phyloP scores from a whole-genome alignment of 805 yeast species.

The Candida patagonica region DNA sequence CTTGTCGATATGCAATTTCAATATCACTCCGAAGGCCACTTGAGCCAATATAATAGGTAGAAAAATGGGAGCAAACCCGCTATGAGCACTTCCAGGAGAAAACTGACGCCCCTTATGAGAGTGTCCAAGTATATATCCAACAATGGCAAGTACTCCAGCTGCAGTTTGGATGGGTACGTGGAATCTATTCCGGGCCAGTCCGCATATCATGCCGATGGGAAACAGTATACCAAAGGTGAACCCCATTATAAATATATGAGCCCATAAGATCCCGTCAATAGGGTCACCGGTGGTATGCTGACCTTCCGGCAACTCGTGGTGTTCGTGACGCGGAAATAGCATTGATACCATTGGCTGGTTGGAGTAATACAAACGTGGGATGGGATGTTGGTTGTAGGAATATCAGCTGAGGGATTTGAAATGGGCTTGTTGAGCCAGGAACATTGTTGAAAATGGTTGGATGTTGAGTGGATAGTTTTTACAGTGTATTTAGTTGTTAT shows the following conservation, averaged over 20 bases:
- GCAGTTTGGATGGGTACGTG: constrained; percentile 30
- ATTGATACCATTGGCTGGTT: too few species aligned
- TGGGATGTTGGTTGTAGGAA: too few species aligned
- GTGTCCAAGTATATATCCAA: constrained; percentile 33
- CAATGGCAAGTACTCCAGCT: constrained; percentile 28
- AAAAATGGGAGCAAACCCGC: constrained; percentile 28
- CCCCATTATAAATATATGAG: constrained; percentile 29
- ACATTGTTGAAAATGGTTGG: too few species aligned
- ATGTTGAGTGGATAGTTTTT: too few species aligned
- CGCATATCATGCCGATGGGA: constrained; percentile 33
- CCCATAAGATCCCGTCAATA: constrained; percentile 18
- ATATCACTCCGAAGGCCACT: constrained; percentile 28
- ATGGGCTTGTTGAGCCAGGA: too few species aligned
- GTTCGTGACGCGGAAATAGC: constrained; percentile 14
- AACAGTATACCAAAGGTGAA: constrained; percentile 32
- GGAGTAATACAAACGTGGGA: too few species aligned
- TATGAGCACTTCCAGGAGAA: constrained; percentile 27
- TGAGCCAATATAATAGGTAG: constrained; percentile 25
- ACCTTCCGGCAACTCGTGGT: constrained; percentile 17
- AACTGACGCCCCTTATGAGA: constrained; percentile 30
- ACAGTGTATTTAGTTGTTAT: too few species aligned
- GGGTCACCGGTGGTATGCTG: constrained; percentile 15
- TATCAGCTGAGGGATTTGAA: too few species aligned
- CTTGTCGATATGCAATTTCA: constrained; percentile 29
- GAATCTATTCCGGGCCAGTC: constrained; percentile 28